Conservation (phyloP, 257 asterid species). For the Phtheirospermum japonicum region DNA sequence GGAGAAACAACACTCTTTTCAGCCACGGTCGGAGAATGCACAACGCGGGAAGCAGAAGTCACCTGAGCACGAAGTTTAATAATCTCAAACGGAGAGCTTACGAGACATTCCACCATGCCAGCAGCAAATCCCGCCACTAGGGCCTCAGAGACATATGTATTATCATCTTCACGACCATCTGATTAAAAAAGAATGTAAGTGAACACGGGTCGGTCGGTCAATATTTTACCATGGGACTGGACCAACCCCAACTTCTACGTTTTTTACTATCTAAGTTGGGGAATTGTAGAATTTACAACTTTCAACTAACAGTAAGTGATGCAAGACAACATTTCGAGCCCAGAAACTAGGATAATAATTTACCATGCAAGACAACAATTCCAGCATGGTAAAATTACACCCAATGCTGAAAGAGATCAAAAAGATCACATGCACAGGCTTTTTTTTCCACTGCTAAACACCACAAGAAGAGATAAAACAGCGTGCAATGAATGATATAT, state of each 20-base stretch:
- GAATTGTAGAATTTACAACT: background rate
- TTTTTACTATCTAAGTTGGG: background rate
- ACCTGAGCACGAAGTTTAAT: conserved; percentile 88
- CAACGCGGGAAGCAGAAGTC: conserved; percentile 67
- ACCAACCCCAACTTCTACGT: background rate
- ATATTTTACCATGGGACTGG: background rate
- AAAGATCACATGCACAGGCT: no score
- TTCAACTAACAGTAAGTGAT: conserved; percentile 14
- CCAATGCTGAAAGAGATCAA: no score
- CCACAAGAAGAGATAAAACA: no score
- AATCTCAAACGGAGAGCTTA: conserved; percentile 72
- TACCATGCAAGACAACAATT: background rate
- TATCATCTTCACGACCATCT: conserved; percentile 75
- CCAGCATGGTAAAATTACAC: no score
- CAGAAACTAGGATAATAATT: conserved; percentile 8
- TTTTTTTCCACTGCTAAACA: no score
- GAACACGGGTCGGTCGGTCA: conserved; percentile 12
- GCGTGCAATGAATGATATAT: no score
- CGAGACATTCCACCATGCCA: conserved; percentile 64
- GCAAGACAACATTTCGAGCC: background rate
- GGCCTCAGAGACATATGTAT: conserved; percentile 61
- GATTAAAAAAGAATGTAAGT: conserved; percentile 28
- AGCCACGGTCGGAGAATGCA: conserved; percentile 35
- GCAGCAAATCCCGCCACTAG: conserved; percentile 81
- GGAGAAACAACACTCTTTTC: conserved; percentile 49